A percentile compares a stretch with the other conserved stretches of the same genome.
phyloP scores from a whole-genome alignment of 495 filamentous ascomycete genomes.

The Penicillium silybi region DNA sequence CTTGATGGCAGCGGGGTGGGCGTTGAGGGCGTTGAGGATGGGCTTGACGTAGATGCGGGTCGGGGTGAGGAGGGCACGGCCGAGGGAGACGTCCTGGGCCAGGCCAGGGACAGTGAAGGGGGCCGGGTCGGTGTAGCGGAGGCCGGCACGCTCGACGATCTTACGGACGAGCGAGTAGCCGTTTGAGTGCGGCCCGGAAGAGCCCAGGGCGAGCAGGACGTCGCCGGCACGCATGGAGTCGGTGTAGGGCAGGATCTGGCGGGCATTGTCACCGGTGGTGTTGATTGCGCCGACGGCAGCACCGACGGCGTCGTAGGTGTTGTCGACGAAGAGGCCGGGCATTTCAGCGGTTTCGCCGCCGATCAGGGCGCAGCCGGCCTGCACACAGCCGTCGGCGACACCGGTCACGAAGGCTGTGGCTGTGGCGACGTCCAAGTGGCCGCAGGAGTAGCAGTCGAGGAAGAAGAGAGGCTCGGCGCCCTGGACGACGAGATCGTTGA shows the following conservation, averaged over 20 bases:
- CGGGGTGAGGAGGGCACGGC: constrained; percentile 70
- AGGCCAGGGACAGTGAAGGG: constrained; percentile 63
- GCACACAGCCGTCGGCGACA: constrained; percentile 76
- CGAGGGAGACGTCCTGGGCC: constrained; percentile 47
- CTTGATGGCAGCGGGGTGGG: constrained; percentile 64
- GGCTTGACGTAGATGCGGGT: constrained; percentile 79
- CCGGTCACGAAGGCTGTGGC: constrained; percentile 81
- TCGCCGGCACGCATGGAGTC: constrained; percentile 75
- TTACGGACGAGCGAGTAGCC: constrained; percentile 91
- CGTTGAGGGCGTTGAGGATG: constrained; percentile 56
- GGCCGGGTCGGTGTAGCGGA: constrained; percentile 63
- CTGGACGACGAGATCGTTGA: constrained; percentile 94
- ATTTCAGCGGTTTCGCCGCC: constrained; percentile 98
- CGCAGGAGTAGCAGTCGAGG: constrained; percentile 93
- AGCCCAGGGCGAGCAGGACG: constrained; percentile 75
- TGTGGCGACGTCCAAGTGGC: constrained; percentile 70
- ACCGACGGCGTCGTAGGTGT: constrained; percentile 88
- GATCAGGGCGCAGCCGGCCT: constrained; percentile 81
- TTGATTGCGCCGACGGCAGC: constrained; percentile 80
- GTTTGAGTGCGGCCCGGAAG: constrained; percentile 86
- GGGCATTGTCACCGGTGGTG: constrained; percentile 44
- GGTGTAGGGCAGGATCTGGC: constrained; percentile 68
- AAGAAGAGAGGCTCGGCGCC: constrained; percentile 92
- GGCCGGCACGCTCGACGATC: constrained; percentile 68
- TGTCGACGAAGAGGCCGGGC: constrained; percentile 81